These are phyloP conservation scores for Alternaria hordeiaustralica DNA, from an alignment of 2,329 filamentous ascomycete species.

Conservation along the genomic window DNA sequence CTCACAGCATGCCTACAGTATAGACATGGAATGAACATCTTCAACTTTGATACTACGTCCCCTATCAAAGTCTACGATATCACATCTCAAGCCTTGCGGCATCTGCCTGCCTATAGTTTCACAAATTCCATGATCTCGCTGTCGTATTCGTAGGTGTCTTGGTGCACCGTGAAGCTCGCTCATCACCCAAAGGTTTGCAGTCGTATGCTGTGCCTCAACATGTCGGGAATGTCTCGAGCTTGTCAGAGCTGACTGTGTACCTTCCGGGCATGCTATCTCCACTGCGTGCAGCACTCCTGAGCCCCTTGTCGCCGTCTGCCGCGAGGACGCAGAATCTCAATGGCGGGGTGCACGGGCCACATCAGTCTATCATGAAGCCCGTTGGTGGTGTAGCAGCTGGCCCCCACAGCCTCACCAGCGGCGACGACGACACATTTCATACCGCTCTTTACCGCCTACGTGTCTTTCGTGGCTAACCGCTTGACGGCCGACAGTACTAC, in stretches of 20 bases:
- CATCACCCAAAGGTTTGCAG: neutral
- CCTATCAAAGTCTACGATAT: constrained; percentile 10
- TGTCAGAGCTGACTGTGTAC: neutral
- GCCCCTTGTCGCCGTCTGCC: neutral
- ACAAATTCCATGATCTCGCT: neutral
- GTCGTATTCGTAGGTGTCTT: neutral
- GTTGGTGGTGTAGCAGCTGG: neutral
- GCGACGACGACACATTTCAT: neutral
- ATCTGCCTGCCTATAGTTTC: neutral
- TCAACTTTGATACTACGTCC: constrained; percentile 4
- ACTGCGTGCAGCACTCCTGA: neutral
- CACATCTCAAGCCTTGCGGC: neutral
- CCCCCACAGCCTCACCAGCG: neutral
- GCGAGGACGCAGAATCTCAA: neutral
- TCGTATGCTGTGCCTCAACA: neutral
- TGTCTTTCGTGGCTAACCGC: neutral
- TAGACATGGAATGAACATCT: neutral
- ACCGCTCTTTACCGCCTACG: neutral
- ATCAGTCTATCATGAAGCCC: constrained; percentile 4
- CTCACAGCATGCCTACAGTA: neutral
- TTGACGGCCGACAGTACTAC: neutral
- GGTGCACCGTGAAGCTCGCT: neutral
- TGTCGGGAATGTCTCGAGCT: neutral
- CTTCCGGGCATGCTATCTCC: neutral
- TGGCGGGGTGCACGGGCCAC: constrained; percentile 14